phyloP scores from a whole-genome alignment of 352 stramenopile genomes.

The Aphanomyces astaci region DNA sequence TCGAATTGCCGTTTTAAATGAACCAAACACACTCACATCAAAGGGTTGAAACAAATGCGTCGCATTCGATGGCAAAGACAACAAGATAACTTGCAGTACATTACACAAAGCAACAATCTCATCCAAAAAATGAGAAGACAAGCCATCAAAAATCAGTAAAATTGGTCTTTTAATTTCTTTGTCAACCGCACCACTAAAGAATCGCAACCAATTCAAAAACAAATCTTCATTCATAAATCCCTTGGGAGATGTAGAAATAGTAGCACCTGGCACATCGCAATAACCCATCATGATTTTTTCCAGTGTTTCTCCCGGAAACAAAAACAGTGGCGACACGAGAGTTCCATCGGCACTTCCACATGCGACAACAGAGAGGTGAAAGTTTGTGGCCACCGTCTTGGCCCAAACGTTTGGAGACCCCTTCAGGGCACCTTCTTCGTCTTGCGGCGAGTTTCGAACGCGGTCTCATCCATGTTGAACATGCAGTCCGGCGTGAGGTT shows the following conservation, averaged over 20 bases:
- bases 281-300: neutral
- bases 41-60: neutral
- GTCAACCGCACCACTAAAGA: neutral
- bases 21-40: neutral
- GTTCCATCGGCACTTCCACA: constrained; percentile 24
- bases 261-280: neutral
- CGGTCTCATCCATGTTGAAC: no score
- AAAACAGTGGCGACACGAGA: constrained; percentile 20
- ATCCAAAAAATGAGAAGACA: neutral
- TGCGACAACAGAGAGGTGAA: constrained; percentile 30
- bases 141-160: neutral
- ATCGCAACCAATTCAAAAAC: neutral
- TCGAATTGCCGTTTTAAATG: neutral
- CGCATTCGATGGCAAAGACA: no score
- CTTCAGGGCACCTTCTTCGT: constrained; percentile 17
- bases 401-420: constrained; percentile 28
- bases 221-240: no score
- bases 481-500: no score
- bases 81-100: no score
- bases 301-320: constrained; percentile 22
- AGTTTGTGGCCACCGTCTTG: constrained; percentile 4
- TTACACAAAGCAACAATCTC: no score
- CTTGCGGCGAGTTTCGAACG: no score
- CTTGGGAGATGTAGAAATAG: constrained; percentile 21
- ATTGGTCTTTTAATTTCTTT: neutral